Conservation (phyloP, 1,139 yeast species). For the Candida dubliniensis region DNA sequence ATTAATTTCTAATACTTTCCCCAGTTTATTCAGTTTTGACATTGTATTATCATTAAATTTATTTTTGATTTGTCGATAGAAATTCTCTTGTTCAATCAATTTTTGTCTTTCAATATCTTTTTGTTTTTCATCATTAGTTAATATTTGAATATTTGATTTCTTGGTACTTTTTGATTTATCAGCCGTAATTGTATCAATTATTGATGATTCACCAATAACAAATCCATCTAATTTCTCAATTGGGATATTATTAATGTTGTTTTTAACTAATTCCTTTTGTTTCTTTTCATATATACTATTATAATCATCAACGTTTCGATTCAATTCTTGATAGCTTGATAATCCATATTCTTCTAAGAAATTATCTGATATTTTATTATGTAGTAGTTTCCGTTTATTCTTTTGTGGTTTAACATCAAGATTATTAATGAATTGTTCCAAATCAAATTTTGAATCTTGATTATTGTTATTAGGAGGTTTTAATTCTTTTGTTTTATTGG, state of each 20-base stretch:
- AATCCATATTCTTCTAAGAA: constrained; percentile 45
- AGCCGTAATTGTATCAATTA: constrained; percentile 7
- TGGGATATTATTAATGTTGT: constrained; percentile 5
- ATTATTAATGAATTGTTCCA: constrained; percentile 29
- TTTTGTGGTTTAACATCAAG: constrained; percentile 21
- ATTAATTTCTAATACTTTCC: constrained; percentile 39
- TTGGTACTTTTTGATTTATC: constrained; percentile 11
- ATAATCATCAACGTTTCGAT: constrained; percentile 28
- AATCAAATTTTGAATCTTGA: constrained; percentile 15
- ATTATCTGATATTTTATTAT: constrained; percentile 32
- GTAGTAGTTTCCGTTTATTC: constrained; percentile 30
- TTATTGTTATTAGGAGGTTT: neutral
- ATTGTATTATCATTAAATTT: constrained; percentile 22
- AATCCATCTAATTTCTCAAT: constrained; percentile 30
- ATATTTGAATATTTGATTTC: constrained; percentile 14
- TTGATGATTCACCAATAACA: constrained; percentile 29
- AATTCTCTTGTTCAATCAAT: constrained; percentile 27
- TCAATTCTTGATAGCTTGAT: constrained; percentile 29
- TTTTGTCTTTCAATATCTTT: constrained; percentile 25
- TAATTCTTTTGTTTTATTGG: constrained; percentile 12
- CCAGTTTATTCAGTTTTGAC: constrained; percentile 10
- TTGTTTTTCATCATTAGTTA: constrained; percentile 30
- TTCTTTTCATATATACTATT: constrained; percentile 24
- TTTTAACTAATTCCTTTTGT: constrained; percentile 17
- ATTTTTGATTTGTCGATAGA: constrained; percentile 30